Evolutionary conservation across 495 filamentous ascomycete genomes (phyloP).

Genomic region (Platismatia glauca): DNA sequence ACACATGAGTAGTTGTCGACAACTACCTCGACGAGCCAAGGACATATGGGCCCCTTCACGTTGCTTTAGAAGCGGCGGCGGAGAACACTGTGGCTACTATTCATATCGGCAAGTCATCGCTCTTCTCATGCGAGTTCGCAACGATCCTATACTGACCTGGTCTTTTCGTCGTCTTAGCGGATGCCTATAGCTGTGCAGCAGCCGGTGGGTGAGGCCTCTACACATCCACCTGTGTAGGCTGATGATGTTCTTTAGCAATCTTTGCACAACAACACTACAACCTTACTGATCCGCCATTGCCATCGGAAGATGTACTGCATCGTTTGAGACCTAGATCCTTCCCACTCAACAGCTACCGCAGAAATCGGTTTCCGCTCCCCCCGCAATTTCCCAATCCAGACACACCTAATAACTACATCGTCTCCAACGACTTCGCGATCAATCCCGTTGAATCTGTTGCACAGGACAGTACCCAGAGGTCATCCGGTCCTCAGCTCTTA

Average conservation of each 20-base stretch:
- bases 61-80: not conserved
- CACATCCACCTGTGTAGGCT: not conserved
- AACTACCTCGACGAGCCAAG: not conserved
- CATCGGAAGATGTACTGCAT: not conserved
- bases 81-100: not conserved
- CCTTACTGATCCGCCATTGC: not conserved
- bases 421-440: not conserved
- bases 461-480: not conserved
- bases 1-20: not conserved
- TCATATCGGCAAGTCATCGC: not conserved
- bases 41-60: not conserved
- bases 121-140: not conserved
- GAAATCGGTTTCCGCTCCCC: too few species aligned
- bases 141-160: not conserved
- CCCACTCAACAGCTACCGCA: not conserved
- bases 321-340: fast-evolving
- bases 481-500: not conserved
- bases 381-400: not conserved
- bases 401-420: not conserved
- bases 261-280: not conserved
- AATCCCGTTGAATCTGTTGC: not conserved
- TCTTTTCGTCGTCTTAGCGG: not conserved
- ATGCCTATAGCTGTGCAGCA: constrained; percentile 1
- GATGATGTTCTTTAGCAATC: not conserved
- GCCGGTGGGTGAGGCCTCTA: constrained; percentile 1